A percentile compares a stretch with the other conserved stretches of the same genome.
These are phyloP conservation scores for Isabelozyma rhagii DNA, from an alignment of 805 yeast species.

Conservation along the genomic window DNA sequence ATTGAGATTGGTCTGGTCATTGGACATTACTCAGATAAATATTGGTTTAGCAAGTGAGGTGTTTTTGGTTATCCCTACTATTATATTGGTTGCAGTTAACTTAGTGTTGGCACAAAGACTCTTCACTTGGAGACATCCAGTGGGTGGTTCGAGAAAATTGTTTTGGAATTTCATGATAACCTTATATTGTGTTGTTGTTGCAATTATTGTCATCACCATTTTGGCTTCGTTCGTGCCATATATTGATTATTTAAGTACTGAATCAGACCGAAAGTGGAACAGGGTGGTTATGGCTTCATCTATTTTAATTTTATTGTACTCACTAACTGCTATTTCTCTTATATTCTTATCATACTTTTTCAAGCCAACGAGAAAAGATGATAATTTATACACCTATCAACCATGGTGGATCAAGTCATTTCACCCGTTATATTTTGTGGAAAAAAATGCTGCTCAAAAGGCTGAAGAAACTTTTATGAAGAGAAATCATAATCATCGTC, in stretches of 20 bases:
- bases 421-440: slow-evolving; percentile 15
- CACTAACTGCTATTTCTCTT: slow-evolving; percentile 12
- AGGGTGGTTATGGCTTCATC: slow-evolving; percentile 17
- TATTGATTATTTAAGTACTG: slow-evolving; percentile 8
- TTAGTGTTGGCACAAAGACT: slow-evolving; percentile 20
- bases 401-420: slow-evolving; percentile 23
- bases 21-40: slow-evolving; percentile 9
- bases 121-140: slow-evolving; percentile 24
- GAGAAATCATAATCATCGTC: slow-evolving; percentile 16
- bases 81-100: slow-evolving; percentile 14
- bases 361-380: slow-evolving; percentile 18
- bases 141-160: slow-evolving; percentile 17
- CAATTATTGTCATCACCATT: slow-evolving; percentile 12
- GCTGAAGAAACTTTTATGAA: slow-evolving; percentile 18
- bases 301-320: slow-evolving; percentile 10
- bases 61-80: slow-evolving; percentile 13
- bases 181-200: slow-evolving; percentile 11
- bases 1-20: slow-evolving; percentile 12
- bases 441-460: slow-evolving; percentile 14
- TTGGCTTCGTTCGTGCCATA: slow-evolving; percentile 15
- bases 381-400: slow-evolving; percentile 16
- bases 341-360: slow-evolving; percentile 14
- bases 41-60: slow-evolving; percentile 15
- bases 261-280: slow-evolving; percentile 8
- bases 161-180: slow-evolving; percentile 17